Conservation (phyloP, 768 basidiomycete genomes). For the Trametes meyenii region DNA sequence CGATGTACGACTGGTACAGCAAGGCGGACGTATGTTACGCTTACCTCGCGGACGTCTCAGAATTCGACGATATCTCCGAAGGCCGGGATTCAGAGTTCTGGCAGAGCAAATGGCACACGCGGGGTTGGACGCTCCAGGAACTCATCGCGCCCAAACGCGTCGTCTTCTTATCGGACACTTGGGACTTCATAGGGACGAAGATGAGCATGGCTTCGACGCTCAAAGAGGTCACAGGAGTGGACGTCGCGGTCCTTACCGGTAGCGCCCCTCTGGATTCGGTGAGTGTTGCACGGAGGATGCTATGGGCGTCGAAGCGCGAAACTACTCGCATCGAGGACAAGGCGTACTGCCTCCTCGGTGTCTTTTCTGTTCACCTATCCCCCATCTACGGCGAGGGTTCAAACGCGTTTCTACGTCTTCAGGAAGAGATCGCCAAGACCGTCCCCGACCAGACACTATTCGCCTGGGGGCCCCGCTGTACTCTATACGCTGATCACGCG, state of each 20-base stretch:
- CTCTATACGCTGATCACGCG: neutral
- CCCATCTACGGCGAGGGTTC: neutral
- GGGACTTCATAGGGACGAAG: neutral
- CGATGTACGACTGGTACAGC: neutral
- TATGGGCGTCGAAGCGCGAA: neutral
- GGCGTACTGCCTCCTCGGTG: neutral
- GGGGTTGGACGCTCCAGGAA: neutral
- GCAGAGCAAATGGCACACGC: neutral
- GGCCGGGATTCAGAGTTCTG: neutral
- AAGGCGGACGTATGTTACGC: neutral
- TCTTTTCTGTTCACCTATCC: neutral
- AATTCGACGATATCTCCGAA: neutral
- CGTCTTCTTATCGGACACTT: neutral
- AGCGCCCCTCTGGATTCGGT: neutral
- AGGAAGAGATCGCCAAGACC: neutral
- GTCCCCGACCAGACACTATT: slow-evolving; percentile 3
- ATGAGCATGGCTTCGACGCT: neutral
- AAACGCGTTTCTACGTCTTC: neutral
- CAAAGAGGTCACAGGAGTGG: neutral
- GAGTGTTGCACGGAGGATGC: neutral
- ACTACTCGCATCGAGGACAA: neutral
- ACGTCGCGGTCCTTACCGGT: neutral
- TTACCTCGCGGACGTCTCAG: neutral
- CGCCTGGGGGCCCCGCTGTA: neutral
- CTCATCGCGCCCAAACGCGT: neutral